Evolutionary conservation across 2,329 filamentous ascomycete species (phyloP), one percentile per base, ranked within the genome.

Genomic region (Diaporthe ilicicola): DNA sequence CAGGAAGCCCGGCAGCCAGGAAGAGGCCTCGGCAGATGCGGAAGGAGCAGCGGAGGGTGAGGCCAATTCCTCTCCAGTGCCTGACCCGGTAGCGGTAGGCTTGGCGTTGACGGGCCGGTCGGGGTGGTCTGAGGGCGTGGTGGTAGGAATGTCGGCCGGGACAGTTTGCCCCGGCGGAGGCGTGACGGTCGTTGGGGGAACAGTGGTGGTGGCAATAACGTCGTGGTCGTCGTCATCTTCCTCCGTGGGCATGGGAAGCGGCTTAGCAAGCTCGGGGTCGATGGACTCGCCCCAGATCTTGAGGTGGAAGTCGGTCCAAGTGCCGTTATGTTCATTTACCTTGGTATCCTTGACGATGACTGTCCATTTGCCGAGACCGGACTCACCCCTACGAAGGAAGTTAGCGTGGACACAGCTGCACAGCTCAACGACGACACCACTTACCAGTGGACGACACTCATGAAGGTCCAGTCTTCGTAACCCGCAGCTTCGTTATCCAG

Each of bases 401-500:
- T 85, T 78, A 85, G 80, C 66, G 61, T 27, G 29, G 44, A 24
- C 29, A 50, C n/a, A 37, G 8, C 24, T 15, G 29, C 27, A 24
- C n/a, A 37, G 22, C 42, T 2, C 6, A 51, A 64, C 48, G 8
- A 64, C 65, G 4, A 15, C 34, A 19, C 51, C 24, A 82, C 91
- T 82, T 87, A 94, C 93, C 95, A 99, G 80, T 99, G 96, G 74
- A 92, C 95, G 46, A 99, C 96, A 73, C 92, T 97, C 96, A 99
- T 99, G 77, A 99, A 99, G 0, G 95, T 98, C 96, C 96, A 99
- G 82, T 98, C 94, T 46, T 91, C 84, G 79, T 98, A 99, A 10
- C 96, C 96, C 27, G 83, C 81, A 0, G 83, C 79, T 44, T 87
- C 88, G 1, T 87, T 84, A 80, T 99, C 96, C 27, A 89, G 81